A percentile compares a stretch with the other conserved stretches of the same genome.
Conservation (phyloP, 768 basidiomycete species). For the Leccinum boreale region DNA sequence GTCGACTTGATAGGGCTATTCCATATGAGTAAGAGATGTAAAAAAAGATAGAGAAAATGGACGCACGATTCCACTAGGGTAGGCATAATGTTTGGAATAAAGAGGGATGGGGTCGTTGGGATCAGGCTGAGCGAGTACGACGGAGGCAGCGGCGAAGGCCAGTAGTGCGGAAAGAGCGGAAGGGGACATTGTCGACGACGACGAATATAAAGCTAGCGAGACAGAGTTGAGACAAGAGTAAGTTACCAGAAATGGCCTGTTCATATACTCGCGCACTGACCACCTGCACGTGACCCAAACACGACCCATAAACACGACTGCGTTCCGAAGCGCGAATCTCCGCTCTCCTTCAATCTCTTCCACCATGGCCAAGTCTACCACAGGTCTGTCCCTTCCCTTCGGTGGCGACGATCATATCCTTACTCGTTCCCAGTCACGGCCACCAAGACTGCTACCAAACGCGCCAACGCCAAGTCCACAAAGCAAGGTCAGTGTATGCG, state of each 20-base stretch:
- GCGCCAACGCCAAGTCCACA: conserved; percentile 44
- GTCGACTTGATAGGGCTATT: conserved; percentile 52
- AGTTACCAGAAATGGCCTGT: background rate
- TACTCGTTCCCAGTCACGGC: conserved; percentile 40
- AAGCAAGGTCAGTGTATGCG: conserved; percentile 32
- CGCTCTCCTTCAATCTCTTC: conserved; percentile 9
- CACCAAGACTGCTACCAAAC: conserved; percentile 56
- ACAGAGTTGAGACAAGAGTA: background rate
- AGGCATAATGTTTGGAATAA: conserved; percentile 42
- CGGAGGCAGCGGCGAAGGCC: conserved; percentile 30
- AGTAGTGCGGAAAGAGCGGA: conserved; percentile 40
- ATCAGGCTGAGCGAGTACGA: conserved; percentile 31
- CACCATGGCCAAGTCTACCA: conserved; percentile 50
- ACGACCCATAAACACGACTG: conserved; percentile 22
- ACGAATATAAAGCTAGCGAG: background rate
- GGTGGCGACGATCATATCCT: background rate
- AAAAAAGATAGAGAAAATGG: background rate
- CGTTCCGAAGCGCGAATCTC: background rate
- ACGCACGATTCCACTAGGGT: conserved; percentile 44
- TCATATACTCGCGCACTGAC: conserved; percentile 26
- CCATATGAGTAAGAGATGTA: background rate
- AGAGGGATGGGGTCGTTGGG: conserved; percentile 46
- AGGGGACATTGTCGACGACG: conserved; percentile 30
- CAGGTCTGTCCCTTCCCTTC: conserved; percentile 34
- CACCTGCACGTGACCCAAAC: conserved; percentile 29